phyloP scores from a whole-genome alignment of 805 yeast species.

The Myxozyma udenii region DNA sequence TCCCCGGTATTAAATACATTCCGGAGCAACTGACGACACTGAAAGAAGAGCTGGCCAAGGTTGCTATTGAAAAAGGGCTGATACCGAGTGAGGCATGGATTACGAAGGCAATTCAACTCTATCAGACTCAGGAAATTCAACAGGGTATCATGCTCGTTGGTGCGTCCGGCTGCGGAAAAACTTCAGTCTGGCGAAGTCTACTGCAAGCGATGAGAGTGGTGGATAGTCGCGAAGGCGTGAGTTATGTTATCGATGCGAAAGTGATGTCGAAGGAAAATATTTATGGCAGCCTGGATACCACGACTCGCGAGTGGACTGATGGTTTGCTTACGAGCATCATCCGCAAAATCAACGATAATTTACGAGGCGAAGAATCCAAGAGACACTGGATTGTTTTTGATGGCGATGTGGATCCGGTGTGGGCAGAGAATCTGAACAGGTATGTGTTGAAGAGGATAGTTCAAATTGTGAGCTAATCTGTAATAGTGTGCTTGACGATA shows the following conservation, averaged over 20 bases:
- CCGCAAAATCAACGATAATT: constrained; percentile 53
- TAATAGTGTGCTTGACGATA: constrained; percentile 80
- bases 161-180: constrained; percentile 69
- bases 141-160: constrained; percentile 86
- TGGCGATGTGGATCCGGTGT: constrained; percentile 89
- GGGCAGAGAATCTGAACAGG: constrained; percentile 82
- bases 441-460: background rate
- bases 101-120: constrained; percentile 57
- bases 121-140: constrained; percentile 57
- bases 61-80: constrained; percentile 40
- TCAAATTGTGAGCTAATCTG: background rate
- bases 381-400: constrained; percentile 80
- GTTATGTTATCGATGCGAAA: constrained; percentile 67
- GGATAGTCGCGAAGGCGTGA: constrained; percentile 42
- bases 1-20: constrained; percentile 27
- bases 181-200: constrained; percentile 51
- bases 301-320: constrained; percentile 90
- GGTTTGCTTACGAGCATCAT: constrained; percentile 72
- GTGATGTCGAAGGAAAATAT: constrained; percentile 62
- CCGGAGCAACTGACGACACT: constrained; percentile 36
- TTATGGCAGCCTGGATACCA: constrained; percentile 66
- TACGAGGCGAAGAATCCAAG: constrained; percentile 56
- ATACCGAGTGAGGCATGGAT: constrained; percentile 46
- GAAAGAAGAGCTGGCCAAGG: constrained; percentile 15
- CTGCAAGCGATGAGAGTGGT: constrained; percentile 44